These are phyloP conservation scores for Psilocybe tampanensis DNA, from an alignment of 768 basidiomycete genomes.

Conservation along the genomic window DNA sequence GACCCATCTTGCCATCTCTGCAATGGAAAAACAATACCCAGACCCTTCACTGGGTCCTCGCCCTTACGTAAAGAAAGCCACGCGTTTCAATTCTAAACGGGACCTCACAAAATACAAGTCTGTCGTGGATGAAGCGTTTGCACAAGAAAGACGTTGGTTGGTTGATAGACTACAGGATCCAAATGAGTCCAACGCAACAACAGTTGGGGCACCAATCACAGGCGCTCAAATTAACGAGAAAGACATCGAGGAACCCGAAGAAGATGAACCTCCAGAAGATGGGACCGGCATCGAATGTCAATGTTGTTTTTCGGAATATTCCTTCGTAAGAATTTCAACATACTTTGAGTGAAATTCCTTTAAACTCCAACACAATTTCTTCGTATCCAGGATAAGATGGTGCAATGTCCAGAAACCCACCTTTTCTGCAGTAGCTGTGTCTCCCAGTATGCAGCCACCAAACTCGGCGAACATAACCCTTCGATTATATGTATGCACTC, in stretches of 20 bases:
- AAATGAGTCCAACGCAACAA: conserved; percentile 5
- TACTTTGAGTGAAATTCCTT: not conserved
- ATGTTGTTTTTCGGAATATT: conserved; percentile 78
- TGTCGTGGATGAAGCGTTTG: conserved; percentile 47
- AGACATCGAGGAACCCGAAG: conserved; percentile 38
- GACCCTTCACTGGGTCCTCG: not conserved
- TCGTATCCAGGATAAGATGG: conserved; percentile 71
- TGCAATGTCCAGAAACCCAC: conserved; percentile 89
- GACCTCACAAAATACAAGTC: conserved; percentile 34
- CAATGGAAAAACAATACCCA: conserved; percentile 30
- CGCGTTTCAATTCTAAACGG: conserved; percentile 34
- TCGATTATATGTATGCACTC: conserved; percentile 83
- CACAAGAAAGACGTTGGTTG: conserved; percentile 52
- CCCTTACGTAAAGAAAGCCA: conserved; percentile 40
- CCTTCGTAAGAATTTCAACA: conserved; percentile 55
- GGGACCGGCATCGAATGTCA: conserved; percentile 80
- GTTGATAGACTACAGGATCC: conserved; percentile 27
- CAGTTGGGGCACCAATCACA: conserved; percentile 3
- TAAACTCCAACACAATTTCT: not conserved
- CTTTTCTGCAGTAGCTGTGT: conserved; percentile 83
- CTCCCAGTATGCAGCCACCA: conserved; percentile 63
- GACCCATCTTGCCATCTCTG: conserved; percentile 52
- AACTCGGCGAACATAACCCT: conserved; percentile 64
- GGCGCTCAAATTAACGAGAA: conserved; percentile 17
- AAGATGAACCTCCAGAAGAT: conserved; percentile 45